phyloP scores from a whole-genome alignment of 106 monocot genomes.

The Dioscorea alata region DNA sequence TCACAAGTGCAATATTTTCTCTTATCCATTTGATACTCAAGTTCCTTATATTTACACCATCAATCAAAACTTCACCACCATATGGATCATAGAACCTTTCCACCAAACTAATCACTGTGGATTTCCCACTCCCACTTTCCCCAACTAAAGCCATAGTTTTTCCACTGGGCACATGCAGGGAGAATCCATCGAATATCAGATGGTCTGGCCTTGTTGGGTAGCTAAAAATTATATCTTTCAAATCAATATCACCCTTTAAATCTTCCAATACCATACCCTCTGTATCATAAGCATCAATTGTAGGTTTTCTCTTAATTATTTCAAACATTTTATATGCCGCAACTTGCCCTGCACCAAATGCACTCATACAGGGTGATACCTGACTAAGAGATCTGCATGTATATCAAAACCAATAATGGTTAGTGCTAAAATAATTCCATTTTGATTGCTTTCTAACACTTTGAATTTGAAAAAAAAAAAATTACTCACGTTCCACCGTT shows the following conservation, averaged over 20 bases:
- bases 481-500: constrained; percentile 57
- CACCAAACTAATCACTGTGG: constrained; percentile 20
- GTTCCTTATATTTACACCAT: constrained; percentile 60
- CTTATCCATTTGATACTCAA: constrained; percentile 52
- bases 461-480: not conserved
- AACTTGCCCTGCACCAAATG: constrained; percentile 13
- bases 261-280: constrained; percentile 39
- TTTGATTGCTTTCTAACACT: not conserved
- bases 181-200: constrained; percentile 59
- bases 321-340: constrained; percentile 74
- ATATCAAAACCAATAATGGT: not conserved
- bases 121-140: constrained; percentile 84
- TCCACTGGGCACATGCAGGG: constrained; percentile 49
- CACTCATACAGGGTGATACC: constrained; percentile 39
- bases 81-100: too few relatives aligned
- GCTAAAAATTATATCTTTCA: constrained; percentile 64
- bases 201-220: constrained; percentile 71
- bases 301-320: constrained; percentile 60
- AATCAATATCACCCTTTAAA: constrained; percentile 61
- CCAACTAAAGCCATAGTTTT: constrained; percentile 71
- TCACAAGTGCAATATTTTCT: constrained; percentile 70
- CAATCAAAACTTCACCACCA: constrained; percentile 26
- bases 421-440: not conserved
- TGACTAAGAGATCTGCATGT: constrained; percentile 55
- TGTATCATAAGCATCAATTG: constrained; percentile 42